A percentile compares a stretch with the other conserved stretches of the same genome.
Evolutionary conservation across 139 green algal genomes (phyloP).

Genomic region (Picochlorum sp.): DNA sequence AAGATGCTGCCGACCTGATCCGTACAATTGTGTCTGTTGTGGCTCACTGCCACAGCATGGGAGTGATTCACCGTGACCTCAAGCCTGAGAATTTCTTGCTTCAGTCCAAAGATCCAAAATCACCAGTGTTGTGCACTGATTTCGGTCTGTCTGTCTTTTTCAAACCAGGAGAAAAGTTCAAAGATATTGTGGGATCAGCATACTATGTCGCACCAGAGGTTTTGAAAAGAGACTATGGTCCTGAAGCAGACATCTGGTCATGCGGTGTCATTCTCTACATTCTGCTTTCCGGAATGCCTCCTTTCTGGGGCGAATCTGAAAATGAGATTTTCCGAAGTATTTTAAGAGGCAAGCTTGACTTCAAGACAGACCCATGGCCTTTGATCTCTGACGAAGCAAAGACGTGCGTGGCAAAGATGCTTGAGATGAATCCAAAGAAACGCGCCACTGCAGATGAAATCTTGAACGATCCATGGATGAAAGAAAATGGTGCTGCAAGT

Average conservation of each 20-base stretch:
- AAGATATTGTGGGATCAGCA: conserved; percentile 74
- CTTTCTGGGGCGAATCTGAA: conserved; percentile 89
- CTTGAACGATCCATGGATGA: conserved; percentile 88
- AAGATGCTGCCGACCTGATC: conserved; percentile 68
- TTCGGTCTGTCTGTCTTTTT: conserved; percentile 91
- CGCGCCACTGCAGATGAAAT: conserved; percentile 71
- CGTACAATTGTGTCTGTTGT: conserved; percentile 86
- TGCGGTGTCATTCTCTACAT: conserved; percentile 97
- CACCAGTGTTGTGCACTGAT: conserved; percentile 84
- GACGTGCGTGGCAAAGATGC: conserved; percentile 73
- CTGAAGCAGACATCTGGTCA: conserved; percentile 88
- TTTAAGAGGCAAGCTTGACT: conserved; percentile 63
- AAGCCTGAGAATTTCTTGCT: conserved; percentile 98
- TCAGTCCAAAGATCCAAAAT: conserved; percentile 42
- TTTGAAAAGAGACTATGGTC: conserved; percentile 61
- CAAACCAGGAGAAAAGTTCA: conserved; percentile 77
- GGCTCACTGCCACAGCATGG: conserved; percentile 86
- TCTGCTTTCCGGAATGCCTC: conserved; percentile 82
- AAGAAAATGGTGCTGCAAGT: conserved; percentile 62
- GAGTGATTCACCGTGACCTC: conserved; percentile 90
- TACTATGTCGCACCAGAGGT: conserved; percentile 96
- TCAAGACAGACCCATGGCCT: conserved; percentile 61
- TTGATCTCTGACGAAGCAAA: conserved; percentile 59
- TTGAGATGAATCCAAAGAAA: conserved; percentile 69
- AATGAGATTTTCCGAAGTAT: conserved; percentile 79